These are phyloP conservation scores for Hypoxylon trugodes DNA, from an alignment of 495 filamentous ascomycete species.

Conservation along the genomic window DNA sequence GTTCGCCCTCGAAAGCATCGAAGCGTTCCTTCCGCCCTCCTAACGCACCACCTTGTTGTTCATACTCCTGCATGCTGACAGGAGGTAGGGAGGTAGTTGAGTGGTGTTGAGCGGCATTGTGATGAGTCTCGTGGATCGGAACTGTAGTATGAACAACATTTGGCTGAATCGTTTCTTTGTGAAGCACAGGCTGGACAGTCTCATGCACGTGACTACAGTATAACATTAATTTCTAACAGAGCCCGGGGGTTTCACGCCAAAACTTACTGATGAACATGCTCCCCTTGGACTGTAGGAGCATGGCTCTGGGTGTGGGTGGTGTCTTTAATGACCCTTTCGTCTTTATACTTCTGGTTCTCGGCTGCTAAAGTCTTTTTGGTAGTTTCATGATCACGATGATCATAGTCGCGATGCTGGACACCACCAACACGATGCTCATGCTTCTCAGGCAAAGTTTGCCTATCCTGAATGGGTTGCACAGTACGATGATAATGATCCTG, in stretches of 20 bases:
- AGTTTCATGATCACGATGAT: conserved; percentile 60
- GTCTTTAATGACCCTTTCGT: conserved; percentile 55
- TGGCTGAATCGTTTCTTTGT: conserved; percentile 72
- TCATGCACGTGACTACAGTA: conserved; percentile 60
- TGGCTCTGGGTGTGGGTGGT: conserved; percentile 56
- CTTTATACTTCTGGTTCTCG: conserved; percentile 60
- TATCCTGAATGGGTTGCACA: conserved; percentile 60
- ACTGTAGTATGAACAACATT: conserved; percentile 72
- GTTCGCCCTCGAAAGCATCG: conserved; percentile 65
- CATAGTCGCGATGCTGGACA: conserved; percentile 63
- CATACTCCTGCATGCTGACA: conserved; percentile 68
- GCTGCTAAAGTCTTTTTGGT: conserved; percentile 54
- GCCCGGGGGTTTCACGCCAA: background rate
- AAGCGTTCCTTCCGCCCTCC: conserved; percentile 62
- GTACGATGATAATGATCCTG: conserved; percentile 67
- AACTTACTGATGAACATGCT: conserved; percentile 67
- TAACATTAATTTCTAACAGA: background rate
- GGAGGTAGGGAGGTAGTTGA: conserved; percentile 63
- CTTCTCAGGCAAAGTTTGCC: conserved; percentile 57
- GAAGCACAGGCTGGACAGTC: conserved; percentile 70
- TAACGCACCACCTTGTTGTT: conserved; percentile 63
- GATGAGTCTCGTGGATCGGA: conserved; percentile 71
- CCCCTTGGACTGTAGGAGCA: conserved; percentile 60
- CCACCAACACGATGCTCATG: conserved; percentile 57
- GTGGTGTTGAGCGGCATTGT: conserved; percentile 68